Evolutionary conservation across 306 rosid species (phyloP), one percentile per base, ranked within the genome.

Genomic region (Purshia tridentata): DNA sequence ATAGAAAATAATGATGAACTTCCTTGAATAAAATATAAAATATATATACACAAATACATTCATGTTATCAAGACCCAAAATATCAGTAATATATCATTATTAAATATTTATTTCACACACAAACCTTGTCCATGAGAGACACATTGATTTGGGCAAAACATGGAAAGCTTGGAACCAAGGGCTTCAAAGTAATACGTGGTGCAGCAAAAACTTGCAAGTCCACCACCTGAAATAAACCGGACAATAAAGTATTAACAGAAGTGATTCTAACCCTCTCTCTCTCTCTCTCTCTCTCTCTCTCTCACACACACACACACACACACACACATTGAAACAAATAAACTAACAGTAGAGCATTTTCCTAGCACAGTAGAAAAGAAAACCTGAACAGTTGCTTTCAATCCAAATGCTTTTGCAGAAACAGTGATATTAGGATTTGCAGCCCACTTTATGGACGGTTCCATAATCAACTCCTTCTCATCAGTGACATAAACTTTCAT

Each of bases 81-180:
- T 35, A 12, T 22, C 42, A 61, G 42, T n/a, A 42, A n/a, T 0
- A 69, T 58, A 10, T 70, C 51, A 69, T 50, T 10, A 69, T 69
- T 58, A 77, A 14, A 72, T 14, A 20, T 9, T 22, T 68, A 49
- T 56, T 15, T 48, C 29, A 60, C 44, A 70, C 81, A 85, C 91
- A 67, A 60, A 92, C 98, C 98, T 87, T 93, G 59, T 93, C 98
- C 98, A 93, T 93, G 51, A 93, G 92, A 72, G 98, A 86, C 60
- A 89, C 91, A 8, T 67, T 72, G 70, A 93, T 91, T 66, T 88
- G 90, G 62, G 94, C 92, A 75, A 93, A 93, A 82, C 97, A 93
- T 71, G 98, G 98, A 81, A 93, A 93, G 86, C 90, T 89, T 53
- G 98, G 98, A 84, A 93, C 98, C 84, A 93, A 82, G 47, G 98